phyloP scores from a whole-genome alignment of 208 protist species.

The Leishmania braziliensis region DNA sequence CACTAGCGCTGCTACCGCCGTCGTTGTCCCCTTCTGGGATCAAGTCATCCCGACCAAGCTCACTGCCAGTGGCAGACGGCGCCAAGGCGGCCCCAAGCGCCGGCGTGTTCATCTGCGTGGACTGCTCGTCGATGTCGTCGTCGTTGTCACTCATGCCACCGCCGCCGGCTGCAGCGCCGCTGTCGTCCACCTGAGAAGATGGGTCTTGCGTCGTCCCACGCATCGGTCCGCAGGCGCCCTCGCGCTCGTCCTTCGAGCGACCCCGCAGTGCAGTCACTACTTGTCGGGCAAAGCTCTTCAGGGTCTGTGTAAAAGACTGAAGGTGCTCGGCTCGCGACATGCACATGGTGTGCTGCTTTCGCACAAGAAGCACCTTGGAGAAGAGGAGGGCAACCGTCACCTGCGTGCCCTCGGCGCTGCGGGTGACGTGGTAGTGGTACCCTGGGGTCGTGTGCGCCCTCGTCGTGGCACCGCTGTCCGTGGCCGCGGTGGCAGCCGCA shows the following conservation, averaged over 20 bases:
- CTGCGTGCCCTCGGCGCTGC: constrained; percentile 40
- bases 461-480: neutral
- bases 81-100: constrained; percentile 10
- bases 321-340: constrained; percentile 83
- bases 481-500: neutral
- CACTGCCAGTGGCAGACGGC: constrained; percentile 29
- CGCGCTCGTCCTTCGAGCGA: constrained; percentile 37
- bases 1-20: constrained; percentile 23
- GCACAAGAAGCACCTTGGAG: constrained; percentile 56
- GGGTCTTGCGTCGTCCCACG: constrained; percentile 31
- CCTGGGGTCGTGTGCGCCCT: constrained; percentile 14
- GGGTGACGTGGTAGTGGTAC: constrained; percentile 74
- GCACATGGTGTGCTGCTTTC: constrained; percentile 58
- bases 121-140: constrained; percentile 32
- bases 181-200: constrained; percentile 23
- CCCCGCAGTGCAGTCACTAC: constrained; percentile 60
- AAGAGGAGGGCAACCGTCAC: constrained; percentile 80
- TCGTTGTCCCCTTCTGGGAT: constrained; percentile 24
- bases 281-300: constrained; percentile 58
- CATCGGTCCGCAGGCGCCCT: constrained; percentile 24
- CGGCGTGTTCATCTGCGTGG: constrained; percentile 27
- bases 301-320: constrained; percentile 52
- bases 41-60: constrained; percentile 15
- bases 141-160: constrained; percentile 23
- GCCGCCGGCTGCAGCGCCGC: constrained; percentile 19